These are phyloP conservation scores for Boletus subcaerulescens DNA, from an alignment of 768 basidiomycete genomes.

Conservation along the genomic window DNA sequence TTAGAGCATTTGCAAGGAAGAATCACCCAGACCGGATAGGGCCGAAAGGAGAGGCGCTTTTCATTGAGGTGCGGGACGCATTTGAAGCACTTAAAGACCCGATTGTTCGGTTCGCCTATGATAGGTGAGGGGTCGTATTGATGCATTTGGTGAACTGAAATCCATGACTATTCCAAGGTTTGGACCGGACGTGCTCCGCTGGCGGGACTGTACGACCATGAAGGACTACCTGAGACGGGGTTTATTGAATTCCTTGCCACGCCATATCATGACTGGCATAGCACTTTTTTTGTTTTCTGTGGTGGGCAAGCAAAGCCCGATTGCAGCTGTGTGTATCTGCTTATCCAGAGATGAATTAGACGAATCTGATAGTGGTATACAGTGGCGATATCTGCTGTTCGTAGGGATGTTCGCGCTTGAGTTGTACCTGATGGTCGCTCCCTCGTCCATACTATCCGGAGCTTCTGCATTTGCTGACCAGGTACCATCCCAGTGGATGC, in stretches of 20 bases:
- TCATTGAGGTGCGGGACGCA: conserved; percentile 68
- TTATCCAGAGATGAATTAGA: conserved; percentile 4
- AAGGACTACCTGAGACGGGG: conserved; percentile 70
- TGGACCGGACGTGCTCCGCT: conserved; percentile 66
- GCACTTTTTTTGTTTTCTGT: conserved; percentile 61
- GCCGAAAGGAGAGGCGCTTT: conserved; percentile 53
- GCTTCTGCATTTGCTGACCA: conserved; percentile 25
- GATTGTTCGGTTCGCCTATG: conserved; percentile 78
- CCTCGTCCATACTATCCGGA: conserved; percentile 13
- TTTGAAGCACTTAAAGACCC: conserved; percentile 81
- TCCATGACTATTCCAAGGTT: conserved; percentile 46
- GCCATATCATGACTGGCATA: conserved; percentile 60
- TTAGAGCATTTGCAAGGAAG: conserved; percentile 68
- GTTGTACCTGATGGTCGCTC: conserved; percentile 60
- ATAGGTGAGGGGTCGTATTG: conserved; percentile 49
- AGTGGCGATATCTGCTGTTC: conserved; percentile 85
- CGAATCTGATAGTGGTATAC: conserved; percentile 13
- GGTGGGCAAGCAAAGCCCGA: conserved; percentile 54
- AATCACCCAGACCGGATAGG: conserved; percentile 78
- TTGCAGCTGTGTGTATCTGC: conserved; percentile 59
- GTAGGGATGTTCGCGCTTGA: conserved; percentile 59
- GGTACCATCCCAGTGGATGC: conserved; percentile 9
- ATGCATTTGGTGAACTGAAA: background rate
- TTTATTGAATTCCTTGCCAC: conserved; percentile 57
- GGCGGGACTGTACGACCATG: conserved; percentile 65